Evolutionary conservation across 1,139 yeast genomes (phyloP), one percentile per base, ranked within the genome.

Genomic region (Taphrina communis): DNA sequence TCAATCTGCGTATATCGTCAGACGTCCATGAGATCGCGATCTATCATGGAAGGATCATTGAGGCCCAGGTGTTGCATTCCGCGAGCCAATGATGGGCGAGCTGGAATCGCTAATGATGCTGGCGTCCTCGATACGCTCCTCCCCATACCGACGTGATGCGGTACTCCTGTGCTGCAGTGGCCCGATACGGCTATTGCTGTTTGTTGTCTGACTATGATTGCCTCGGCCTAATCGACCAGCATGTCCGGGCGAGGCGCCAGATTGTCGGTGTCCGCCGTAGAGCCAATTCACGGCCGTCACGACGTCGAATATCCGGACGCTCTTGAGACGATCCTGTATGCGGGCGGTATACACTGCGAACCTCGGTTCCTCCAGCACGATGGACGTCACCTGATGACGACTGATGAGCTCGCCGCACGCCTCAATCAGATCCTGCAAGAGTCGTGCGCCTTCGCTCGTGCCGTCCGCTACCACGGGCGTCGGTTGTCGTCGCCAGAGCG

Each of bases 271-370:
- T 21, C 67, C 67, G n/a, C 55, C 61, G 44, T 63, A 63, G 6
- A 63, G 48, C 67, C 67, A 63, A 19, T 55, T 56, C 56, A 63
- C 67, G 36, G 67, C 59, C 21, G 67, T 57, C 35, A 63, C 67
- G 53, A 63, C 56, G 36, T 63, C 67, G 59, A 53, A 63, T 36
- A 63, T 38, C 36, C 59, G 35, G 17, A 46, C 58, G 21, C 56
- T 48, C 2, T 46, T 38, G n/a, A 63, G 61, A 7, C 58, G 36
- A 9, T 41, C 61, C 52, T 63, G 67, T 35, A 63, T 17, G 31
- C 56, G 31, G 12, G 46, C 36, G 5, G 60, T 63, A 21, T 42
- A 55, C 9, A 58, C 21, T 21, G 67, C 67, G 42, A 63, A 63
- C 19, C 48, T 55, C n/a, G 67, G 67, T 46, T 63, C 67, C 46